These are phyloP conservation scores for Agrostemma githago DNA, from an alignment of 148 eudicot species.

Conservation along the genomic window DNA sequence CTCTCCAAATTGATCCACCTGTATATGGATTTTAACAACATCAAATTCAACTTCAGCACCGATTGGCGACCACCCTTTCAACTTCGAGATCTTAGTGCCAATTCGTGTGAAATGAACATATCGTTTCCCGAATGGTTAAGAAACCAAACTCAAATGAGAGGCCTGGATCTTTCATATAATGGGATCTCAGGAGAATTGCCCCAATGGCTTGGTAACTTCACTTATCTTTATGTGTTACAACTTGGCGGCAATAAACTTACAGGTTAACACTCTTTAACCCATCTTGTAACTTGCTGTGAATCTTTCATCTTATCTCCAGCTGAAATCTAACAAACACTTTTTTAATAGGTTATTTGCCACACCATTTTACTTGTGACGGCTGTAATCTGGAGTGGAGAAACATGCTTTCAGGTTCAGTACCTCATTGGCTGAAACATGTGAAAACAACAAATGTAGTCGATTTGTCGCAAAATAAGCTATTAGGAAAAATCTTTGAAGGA, in stretches of 20 bases:
- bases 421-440: background rate
- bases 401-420: background rate
- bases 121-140: slow-evolving; percentile 4
- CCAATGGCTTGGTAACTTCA: background rate
- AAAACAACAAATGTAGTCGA: background rate
- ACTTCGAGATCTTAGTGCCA: background rate
- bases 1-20: slow-evolving; percentile 1
- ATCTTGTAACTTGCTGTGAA: background rate
- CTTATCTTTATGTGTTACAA: background rate
- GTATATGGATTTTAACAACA: background rate
- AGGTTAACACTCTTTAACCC: background rate
- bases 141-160: background rate
- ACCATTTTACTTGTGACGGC: background rate
- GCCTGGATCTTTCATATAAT: background rate
- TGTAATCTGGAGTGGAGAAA: background rate
- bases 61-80: slow-evolving; percentile 12
- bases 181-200: slow-evolving; percentile 11
- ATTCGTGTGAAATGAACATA: slow-evolving; percentile 2
- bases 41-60: background rate
- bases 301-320: background rate
- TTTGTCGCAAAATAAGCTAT: background rate
- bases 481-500: background rate
- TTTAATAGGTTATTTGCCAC: background rate
- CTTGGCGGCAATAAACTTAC: slow-evolving; percentile 1
- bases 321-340: background rate